Evolutionary conservation across 805 yeast species (phyloP).

Genomic region (Nakazawaea ambrosiae): DNA sequence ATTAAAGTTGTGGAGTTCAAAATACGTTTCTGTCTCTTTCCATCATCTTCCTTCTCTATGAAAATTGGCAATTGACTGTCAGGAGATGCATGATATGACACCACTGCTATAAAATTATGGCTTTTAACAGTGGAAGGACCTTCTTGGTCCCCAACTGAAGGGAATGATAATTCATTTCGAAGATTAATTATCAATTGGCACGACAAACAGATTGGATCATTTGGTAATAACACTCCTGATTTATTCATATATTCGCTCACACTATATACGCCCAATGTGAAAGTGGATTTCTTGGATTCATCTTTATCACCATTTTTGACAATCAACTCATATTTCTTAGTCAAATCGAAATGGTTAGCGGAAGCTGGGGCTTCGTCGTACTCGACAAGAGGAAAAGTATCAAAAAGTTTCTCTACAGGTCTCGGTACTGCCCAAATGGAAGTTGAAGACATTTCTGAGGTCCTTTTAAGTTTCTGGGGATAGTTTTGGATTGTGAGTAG

Average conservation of each 20-base stretch:
- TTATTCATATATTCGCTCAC: conserved; percentile 25
- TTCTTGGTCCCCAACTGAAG: conserved; percentile 18
- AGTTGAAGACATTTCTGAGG: no score
- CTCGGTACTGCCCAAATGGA: conserved; percentile 26
- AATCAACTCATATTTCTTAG: conserved; percentile 3
- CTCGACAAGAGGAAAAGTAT: conserved; percentile 41
- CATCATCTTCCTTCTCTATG: conserved; percentile 36
- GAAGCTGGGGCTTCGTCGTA: conserved; percentile 29
- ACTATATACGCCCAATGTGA: conserved; percentile 50
- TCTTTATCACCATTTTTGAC: conserved; percentile 9
- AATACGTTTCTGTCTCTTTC: conserved; percentile 27
- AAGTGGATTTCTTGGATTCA: conserved; percentile 18
- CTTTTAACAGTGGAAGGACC: conserved; percentile 9
- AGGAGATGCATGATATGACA: conserved; percentile 44
- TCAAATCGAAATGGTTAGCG: neutral
- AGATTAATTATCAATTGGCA: conserved; percentile 38
- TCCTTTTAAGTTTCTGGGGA: no score
- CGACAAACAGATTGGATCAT: conserved; percentile 53
- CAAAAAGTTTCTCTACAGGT: conserved; percentile 38
- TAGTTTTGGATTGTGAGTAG: no score
- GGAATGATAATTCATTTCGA: conserved; percentile 37
- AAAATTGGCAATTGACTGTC: conserved; percentile 47
- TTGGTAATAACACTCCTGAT: conserved; percentile 30
- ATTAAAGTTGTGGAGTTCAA: conserved; percentile 30
- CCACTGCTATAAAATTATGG: conserved; percentile 30